phyloP scores from a whole-genome alignment of 768 basidiomycete genomes.

The Tubosaeta sp. region DNA sequence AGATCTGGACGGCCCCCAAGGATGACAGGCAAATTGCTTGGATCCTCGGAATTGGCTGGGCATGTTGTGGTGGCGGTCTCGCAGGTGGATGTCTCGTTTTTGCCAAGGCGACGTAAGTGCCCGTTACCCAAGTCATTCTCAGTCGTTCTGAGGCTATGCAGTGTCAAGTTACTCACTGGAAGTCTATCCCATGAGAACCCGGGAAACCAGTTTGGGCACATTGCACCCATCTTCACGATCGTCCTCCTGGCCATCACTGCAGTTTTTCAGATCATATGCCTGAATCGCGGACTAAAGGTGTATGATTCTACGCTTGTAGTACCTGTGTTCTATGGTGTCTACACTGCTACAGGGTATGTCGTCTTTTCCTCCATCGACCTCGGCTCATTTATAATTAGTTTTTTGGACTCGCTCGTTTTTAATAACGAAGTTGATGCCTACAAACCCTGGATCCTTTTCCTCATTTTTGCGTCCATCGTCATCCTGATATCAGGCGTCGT shows the following conservation, averaged over 20 bases:
- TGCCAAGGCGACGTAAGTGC: conserved; percentile 43
- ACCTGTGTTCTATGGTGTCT: conserved; percentile 92
- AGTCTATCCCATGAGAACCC: conserved; percentile 74
- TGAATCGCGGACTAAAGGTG: conserved; percentile 85
- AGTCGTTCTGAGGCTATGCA: conserved; percentile 25
- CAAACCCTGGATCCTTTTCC: conserved; percentile 81
- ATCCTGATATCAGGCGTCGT: conserved; percentile 89
- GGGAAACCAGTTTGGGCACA: conserved; percentile 84
- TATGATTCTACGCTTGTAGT: conserved; percentile 92
- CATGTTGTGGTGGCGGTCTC: conserved; percentile 85
- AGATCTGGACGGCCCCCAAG: conserved; percentile 70
- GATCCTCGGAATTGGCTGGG: conserved; percentile 93
- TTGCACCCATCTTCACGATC: conserved; percentile 74
- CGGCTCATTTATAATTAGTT: conserved; percentile 32
- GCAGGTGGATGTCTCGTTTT: conserved; percentile 90
- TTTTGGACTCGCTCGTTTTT: conserved; percentile 69
- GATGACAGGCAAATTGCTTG: conserved; percentile 85
- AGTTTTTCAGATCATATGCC: conserved; percentile 84
- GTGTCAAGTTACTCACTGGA: conserved; percentile 78
- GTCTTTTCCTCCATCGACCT: not conserved
- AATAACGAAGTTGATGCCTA: conserved; percentile 86
- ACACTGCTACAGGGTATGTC: conserved; percentile 74
- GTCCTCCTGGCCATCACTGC: conserved; percentile 63
- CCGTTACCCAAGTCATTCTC: not conserved
- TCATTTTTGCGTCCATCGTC: conserved; percentile 82